Evolutionary conservation across 805 yeast genomes (phyloP), one percentile per base, ranked within the genome.

Genomic region (Candida nemodendra): DNA sequence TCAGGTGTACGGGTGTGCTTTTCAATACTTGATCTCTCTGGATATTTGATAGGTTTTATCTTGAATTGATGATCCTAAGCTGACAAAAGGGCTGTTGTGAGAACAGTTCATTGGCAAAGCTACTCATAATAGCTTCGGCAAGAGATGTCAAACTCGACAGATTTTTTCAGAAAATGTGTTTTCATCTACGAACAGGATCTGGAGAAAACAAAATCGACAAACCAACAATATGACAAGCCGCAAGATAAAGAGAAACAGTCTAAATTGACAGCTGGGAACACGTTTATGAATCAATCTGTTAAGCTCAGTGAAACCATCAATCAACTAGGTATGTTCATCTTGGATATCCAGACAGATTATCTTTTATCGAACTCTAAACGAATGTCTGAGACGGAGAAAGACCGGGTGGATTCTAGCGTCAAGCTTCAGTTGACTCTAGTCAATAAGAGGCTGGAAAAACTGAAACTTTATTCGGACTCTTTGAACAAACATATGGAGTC

Each of bases 401-500:
- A 57, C 26, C 41, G 43, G 28, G 42, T 59, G 22, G 64, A 58
- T 30, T 35, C 50, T 9, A 57, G 52, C 24, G 44, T 59, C 32
- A 56, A 53, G 17, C 19, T 50, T 4, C 58, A 59, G 28, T 33
- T 59, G 16, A 45, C 39, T 21, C 35, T 39, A 23, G 27, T 57
- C 18, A 35, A 49, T 34, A 45, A 41, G 22, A 51, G 50, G 27
- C 42, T 59, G 4, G 50, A 43, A 18, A 41, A 55, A 50, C 70
- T 18, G 66, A 68, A 21, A 65, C 60, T 8, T 13, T 48, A 50
- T 32, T 39, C 44, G 4, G 48, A 76, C 46, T 69, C 69, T 39
- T 64, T 76, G 45, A 69, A 69, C 42, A 75, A 73, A 40, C 71
- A 76, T 50, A 65, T 76, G 32, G 73, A 71, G 41, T 54, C 65